Base-by-base conservation (phyloP, 805 yeast genomes). In the Clavispora asparagi region DNA sequence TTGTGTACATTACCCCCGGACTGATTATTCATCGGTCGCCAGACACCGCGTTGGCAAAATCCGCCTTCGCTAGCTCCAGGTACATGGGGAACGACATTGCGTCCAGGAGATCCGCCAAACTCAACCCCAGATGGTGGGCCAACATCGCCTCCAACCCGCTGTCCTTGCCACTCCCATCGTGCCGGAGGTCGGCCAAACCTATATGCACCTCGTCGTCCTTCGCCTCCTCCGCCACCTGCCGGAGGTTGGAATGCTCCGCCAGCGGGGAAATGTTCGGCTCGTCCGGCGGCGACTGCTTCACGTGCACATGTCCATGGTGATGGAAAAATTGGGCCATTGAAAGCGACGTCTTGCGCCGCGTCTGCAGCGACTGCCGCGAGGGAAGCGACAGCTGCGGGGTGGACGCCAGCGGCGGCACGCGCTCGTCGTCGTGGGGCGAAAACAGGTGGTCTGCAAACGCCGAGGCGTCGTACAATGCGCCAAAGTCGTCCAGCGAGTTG, bases 401-500 rank as follows among this genome's bases (percentile, higher is more conserved):
- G 8, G 28, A 33, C 37, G n/a, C 25, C 13, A 14, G 7, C 19
- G 42, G 29, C 36, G 47, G 14, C 31, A 19, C 28, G 33, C 36
- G 23, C 29, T 36, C 28, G n/a, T 28, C 25, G 32, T 30, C 23
- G 33, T 39, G 19, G 39, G 16, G 37, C 23, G 37, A 8, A 14
- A 33, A 33, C 37, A 33, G 37, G 2, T 33, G 37, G 25, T 33
- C 37, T 27, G 17, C 28, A 16, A 10, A 40, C 36, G 36, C 38
- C 8, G 49, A 44, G 28, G 48, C 39, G 14, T 45, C 45, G 44
- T 41, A 36, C 35, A 36, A 41, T n/a, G 39, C 17, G 5, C 44
- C 39, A 29, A 55, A 45, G 38, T 53, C 59, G 38, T 55, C 57
- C 13, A 45, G 41, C 11, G 57, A 53, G 39, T 52, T 52, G 40